A percentile compares a stretch with the other conserved stretches of the same genome.
phyloP scores from a whole-genome alignment of 2,329 filamentous ascomycete species.

The Diaporthe caulivora region DNA sequence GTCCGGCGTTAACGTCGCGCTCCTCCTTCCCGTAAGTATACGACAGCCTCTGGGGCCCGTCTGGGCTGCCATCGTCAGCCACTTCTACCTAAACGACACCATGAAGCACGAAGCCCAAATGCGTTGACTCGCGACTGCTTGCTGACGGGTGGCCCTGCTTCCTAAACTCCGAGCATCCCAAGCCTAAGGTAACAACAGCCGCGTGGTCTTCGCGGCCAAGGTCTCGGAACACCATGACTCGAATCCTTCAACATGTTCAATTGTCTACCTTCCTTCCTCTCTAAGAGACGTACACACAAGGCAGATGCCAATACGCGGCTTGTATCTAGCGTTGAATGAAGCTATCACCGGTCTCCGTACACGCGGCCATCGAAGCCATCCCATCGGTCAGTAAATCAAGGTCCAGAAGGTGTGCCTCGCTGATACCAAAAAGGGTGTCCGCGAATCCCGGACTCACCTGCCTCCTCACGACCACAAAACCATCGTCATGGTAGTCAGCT shows the following conservation, averaged over 20 bases:
- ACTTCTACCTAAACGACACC: neutral
- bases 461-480: too few relatives aligned
- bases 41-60: neutral
- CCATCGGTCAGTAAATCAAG: constrained; percentile 10
- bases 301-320: neutral
- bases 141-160: neutral
- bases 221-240: neutral
- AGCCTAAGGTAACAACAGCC: neutral
- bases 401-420: constrained; percentile 31
- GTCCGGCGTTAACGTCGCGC: constrained; percentile 12
- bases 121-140: neutral
- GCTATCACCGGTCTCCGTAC: neutral
- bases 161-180: neutral
- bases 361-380: neutral
- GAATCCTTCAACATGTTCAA: neutral
- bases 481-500: too few relatives aligned
- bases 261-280: neutral
- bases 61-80: neutral
- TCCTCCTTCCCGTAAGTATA: neutral
- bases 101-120: neutral
- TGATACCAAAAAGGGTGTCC: neutral
- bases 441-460: too few relatives aligned
- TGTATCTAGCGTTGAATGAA: neutral
- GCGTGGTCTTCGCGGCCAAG: neutral
- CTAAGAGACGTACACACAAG: neutral